Conservation (phyloP, 495 filamentous ascomycete genomes). For the Neurospora hispaniola region DNA sequence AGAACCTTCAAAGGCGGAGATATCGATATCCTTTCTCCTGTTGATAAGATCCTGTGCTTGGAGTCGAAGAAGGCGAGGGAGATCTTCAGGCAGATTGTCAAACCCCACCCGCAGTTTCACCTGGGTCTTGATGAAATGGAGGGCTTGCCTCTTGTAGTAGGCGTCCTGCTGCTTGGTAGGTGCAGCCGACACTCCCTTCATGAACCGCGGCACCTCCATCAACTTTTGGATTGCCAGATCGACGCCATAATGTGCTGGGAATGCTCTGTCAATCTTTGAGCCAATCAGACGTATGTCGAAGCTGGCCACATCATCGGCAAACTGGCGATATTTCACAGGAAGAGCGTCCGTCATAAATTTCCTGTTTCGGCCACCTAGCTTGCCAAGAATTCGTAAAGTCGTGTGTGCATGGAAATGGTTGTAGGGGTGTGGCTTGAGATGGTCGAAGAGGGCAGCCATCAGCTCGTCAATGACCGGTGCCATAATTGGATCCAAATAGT, state of each 20-base stretch:
- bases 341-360: conserved; percentile 88
- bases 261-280: conserved; percentile 74
- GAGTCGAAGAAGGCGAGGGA: conserved; percentile 70
- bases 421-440: conserved; percentile 83
- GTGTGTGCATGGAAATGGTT: conserved; percentile 96
- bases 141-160: conserved; percentile 89
- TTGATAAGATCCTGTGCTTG: conserved; percentile 77
- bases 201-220: conserved; percentile 59
- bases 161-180: conserved; percentile 56
- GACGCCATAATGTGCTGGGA: conserved; percentile 74
- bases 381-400: conserved; percentile 95
- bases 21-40: conserved; percentile 50
- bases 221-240: conserved; percentile 82
- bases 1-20: conserved; percentile 54
- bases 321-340: conserved; percentile 67
- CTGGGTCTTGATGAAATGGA: conserved; percentile 74
- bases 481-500: conserved; percentile 99
- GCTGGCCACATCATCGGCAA: conserved; percentile 73
- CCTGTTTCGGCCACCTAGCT: conserved; percentile 87
- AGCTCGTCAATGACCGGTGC: conserved; percentile 96
- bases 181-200: conserved; percentile 18
- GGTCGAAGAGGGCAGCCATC: conserved; percentile 93
- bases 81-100: conserved; percentile 81
- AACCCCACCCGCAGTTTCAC: conserved; percentile 81
- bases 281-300: conserved; percentile 85